Evolutionary conservation across 2,329 filamentous ascomycete species (phyloP).

Genomic region (Aulographum hederae): DNA sequence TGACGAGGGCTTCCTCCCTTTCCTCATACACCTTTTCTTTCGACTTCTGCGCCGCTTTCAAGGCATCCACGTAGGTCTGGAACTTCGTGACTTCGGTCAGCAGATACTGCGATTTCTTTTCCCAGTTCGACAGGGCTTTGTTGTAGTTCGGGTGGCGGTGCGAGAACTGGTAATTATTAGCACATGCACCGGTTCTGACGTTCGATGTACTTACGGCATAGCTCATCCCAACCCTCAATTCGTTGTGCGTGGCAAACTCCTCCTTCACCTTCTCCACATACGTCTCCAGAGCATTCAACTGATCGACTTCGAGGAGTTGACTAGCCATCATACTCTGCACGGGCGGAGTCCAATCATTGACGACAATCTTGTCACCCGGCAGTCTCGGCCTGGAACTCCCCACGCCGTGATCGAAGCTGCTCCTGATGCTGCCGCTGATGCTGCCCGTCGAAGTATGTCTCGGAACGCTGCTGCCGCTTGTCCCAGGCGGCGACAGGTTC

Average conservation of each 20-base stretch:
- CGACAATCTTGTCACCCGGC: slow-evolving; percentile 66
- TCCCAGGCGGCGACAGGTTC: slow-evolving; percentile 3
- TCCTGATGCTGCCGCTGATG: not conserved
- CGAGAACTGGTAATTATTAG: slow-evolving; percentile 64
- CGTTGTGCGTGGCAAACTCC: slow-evolving; percentile 1
- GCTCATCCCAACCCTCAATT: slow-evolving; percentile 60
- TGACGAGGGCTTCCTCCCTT: not conserved
- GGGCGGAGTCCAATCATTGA: slow-evolving; percentile 79
- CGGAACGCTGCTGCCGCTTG: slow-evolving; percentile 9
- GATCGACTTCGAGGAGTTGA: slow-evolving; percentile 53
- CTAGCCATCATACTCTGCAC: slow-evolving; percentile 80
- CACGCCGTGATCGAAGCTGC: not conserved
- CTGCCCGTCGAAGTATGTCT: slow-evolving; percentile 23
- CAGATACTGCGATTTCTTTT: slow-evolving; percentile 83
- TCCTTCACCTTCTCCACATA: slow-evolving; percentile 79
- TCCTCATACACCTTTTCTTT: slow-evolving; percentile 50
- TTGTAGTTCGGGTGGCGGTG: slow-evolving; percentile 62
- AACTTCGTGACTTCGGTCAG: slow-evolving; percentile 94
- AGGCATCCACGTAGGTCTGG: slow-evolving; percentile 76
- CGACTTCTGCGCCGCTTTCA: slow-evolving; percentile 50
- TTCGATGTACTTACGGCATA: slow-evolving; percentile 57
- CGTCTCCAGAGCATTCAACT: slow-evolving; percentile 51
- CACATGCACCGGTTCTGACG: slow-evolving; percentile 66
- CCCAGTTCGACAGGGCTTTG: slow-evolving; percentile 92
- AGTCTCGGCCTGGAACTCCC: slow-evolving; percentile 37